phyloP scores from a whole-genome alignment of 2,329 filamentous ascomycete species.

The Fusarium sp. region DNA sequence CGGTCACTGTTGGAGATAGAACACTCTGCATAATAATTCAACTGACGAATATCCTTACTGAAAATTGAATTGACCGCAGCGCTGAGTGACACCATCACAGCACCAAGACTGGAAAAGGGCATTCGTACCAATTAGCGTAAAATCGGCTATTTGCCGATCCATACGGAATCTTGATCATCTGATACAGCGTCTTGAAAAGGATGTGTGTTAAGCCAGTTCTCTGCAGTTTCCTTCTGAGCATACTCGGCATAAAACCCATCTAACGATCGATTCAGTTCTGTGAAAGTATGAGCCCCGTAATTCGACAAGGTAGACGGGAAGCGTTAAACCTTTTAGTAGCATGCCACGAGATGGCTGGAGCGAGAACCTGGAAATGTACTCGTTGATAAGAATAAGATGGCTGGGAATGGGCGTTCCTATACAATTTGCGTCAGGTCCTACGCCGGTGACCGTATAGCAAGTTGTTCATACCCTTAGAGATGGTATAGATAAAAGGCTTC shows the following conservation, averaged over 20 bases:
- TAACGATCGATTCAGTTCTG: constrained; percentile 24
- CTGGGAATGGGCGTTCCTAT: constrained; percentile 22
- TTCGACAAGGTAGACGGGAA: background rate
- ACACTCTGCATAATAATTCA: no score
- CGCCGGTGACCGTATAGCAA: background rate
- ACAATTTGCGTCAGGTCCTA: background rate
- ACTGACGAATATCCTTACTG: background rate
- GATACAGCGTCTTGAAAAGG: constrained; percentile 17
- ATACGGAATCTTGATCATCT: constrained; percentile 20
- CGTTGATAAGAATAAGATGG: constrained; percentile 30
- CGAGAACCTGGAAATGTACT: constrained; percentile 26
- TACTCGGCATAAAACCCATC: constrained; percentile 23
- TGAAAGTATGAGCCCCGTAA: background rate
- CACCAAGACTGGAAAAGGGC: background rate
- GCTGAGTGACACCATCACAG: background rate
- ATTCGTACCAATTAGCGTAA: background rate
- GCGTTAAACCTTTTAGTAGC: constrained; percentile 22
- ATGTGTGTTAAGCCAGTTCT: constrained; percentile 16
- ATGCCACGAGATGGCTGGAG: constrained; percentile 36
- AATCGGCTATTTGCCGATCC: background rate
- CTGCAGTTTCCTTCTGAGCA: constrained; percentile 9
- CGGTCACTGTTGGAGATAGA: no score
- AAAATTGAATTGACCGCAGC: background rate
- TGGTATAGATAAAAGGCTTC: constrained; percentile 25
- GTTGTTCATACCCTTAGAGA: constrained; percentile 19